These are phyloP conservation scores for Proliferodiscus dingleyae DNA, from an alignment of 2,329 filamentous ascomycete species.

Conservation along the genomic window DNA sequence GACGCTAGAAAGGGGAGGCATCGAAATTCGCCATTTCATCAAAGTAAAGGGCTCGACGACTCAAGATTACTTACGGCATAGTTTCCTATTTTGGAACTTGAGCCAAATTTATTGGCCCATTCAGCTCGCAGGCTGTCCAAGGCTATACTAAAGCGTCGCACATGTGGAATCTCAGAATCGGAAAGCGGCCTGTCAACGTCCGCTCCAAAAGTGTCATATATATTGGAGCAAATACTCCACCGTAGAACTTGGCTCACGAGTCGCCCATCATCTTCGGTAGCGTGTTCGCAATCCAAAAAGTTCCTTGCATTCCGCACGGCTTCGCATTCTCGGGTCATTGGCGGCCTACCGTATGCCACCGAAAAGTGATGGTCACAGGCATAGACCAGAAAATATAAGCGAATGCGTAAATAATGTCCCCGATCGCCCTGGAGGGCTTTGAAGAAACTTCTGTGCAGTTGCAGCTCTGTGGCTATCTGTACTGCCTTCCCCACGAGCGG, in stretches of 20 bases:
- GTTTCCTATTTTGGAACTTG: no score
- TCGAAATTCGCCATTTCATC: no score
- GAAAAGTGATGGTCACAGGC: conserved; percentile 63
- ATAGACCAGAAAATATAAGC: conserved; percentile 60
- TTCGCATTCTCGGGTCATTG: conserved; percentile 53
- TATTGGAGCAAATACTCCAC: conserved; percentile 55
- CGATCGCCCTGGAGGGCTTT: conserved; percentile 43
- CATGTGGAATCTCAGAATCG: conserved; percentile 32
- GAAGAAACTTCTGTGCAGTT: conserved; percentile 49
- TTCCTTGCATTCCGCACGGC: conserved; percentile 53
- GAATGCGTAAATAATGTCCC: conserved; percentile 49
- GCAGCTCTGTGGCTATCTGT: conserved; percentile 52
- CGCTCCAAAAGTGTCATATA: conserved; percentile 53
- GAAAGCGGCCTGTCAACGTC: conserved; percentile 47
- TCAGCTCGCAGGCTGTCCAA: conserved; percentile 34
- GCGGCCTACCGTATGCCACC: conserved; percentile 58
- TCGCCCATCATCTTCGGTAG: conserved; percentile 50
- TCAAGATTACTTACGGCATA: no score
- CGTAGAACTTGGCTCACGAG: conserved; percentile 55
- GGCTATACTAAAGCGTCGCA: conserved; percentile 35
- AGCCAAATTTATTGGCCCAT: conserved; percentile 34
- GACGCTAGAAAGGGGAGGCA: no score
- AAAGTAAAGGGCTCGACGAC: no score
- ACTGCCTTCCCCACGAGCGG: conserved; percentile 56
- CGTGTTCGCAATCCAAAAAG: conserved; percentile 45